Base-by-base conservation (phyloP, 148 eudicot genomes). In the Cornus kousa region DNA sequence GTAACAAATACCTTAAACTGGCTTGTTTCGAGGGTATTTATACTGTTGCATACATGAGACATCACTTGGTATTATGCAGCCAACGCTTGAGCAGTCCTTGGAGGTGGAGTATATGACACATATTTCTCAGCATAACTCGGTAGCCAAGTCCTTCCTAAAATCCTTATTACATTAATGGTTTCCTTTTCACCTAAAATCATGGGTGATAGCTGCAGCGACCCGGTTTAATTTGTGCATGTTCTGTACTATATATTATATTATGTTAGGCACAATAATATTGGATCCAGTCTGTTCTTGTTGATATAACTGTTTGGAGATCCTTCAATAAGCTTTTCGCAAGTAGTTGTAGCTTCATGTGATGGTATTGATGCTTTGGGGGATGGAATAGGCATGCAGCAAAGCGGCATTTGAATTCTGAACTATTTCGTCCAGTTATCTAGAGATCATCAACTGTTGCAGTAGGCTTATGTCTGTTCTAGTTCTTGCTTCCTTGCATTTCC, bases 191-290 rank as follows among this genome's bases (percentile, higher is more conserved):
- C 20, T 35, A 33, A 28, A 28, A 4, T 59, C 39, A 19, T 59
- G 77, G 77, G 72, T n/a, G 53, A 60, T 59, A 37, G 33, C 77
- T 74, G 68, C 68, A 60, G 68, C 28, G 43, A 35, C 17, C 62
- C 77, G 5, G 19, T 20, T 67, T 32, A 33, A 37, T 60, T 43
- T 74, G 20, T 37, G 69, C 68, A 74, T 60, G 68, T 74, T 62
- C 50, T 74, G 43, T 74, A 62, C 68, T 35, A 37, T 46, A 35
- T 67, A 35, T 19, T 74, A 33, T 20, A 62, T 55, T 74, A 22
- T 60, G 68, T 74, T 62, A 0, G 76, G 46, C 20, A 32, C 28
- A 9, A 17, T 19, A 57, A 74, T 33, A 55, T 74, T 57, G 57
- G 67, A 74, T 59, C 48, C 37, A 9, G 68, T 62, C 68, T 9